A percentile compares a stretch with the other conserved stretches of the same genome.
phyloP scores from a whole-genome alignment of 2,329 filamentous ascomycete genomes.

The Ophiocordyceps camponoti-floridani region DNA sequence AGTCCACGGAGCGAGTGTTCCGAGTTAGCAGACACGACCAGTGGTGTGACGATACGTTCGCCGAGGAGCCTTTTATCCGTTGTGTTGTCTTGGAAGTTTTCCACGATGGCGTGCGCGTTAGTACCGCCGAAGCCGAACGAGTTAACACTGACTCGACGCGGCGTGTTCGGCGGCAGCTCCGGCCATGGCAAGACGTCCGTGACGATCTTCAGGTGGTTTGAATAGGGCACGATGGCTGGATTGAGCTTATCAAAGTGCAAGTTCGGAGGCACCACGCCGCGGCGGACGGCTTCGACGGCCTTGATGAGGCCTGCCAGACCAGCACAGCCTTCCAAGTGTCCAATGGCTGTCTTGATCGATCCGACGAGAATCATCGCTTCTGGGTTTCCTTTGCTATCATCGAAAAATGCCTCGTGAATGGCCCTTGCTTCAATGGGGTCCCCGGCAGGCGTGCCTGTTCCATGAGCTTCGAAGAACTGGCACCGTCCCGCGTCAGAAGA shows the following conservation, averaged over 20 bases:
- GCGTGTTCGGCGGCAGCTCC: neutral
- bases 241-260: constrained; percentile 12
- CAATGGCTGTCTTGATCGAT: constrained; percentile 11
- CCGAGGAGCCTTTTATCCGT: too few species aligned
- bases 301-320: constrained; percentile 9
- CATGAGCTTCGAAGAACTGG: constrained; percentile 15
- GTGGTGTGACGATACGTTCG: neutral
- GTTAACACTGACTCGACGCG: constrained; percentile 24
- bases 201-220: constrained; percentile 6
- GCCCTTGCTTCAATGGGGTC: constrained; percentile 10
- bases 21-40: neutral
- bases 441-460: constrained; percentile 18
- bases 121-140: constrained; percentile 32
- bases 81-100: neutral
- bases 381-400: neutral
- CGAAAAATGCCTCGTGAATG: constrained; percentile 22
- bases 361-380: constrained; percentile 5
- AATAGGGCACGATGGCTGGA: constrained; percentile 9
- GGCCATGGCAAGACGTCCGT: constrained; percentile 8
- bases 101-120: constrained; percentile 24
- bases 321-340: constrained; percentile 9
- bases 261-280: constrained; percentile 12
- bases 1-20: neutral
- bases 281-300: constrained; percentile 5
- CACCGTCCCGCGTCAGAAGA: constrained; percentile 4